Evolutionary conservation across 257 asterid genomes (phyloP), one percentile per base, ranked within the genome.

Genomic region (Nicotiana benthamiana): DNA sequence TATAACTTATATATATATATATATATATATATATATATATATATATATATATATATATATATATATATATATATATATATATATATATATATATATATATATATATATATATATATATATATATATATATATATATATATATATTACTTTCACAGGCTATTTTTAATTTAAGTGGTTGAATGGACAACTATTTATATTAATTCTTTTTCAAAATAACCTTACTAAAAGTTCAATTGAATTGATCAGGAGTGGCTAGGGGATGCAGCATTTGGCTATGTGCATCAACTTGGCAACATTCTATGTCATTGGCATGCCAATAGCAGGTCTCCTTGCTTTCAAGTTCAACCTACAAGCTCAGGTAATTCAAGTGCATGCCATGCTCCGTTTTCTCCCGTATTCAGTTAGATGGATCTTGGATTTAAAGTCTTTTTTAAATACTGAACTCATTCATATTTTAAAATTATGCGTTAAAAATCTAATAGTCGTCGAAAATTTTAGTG

Each of bases 171-270:
- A 8, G 0, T 0, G 11, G 46, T 40, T 40, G 46, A 0, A 11
- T 7, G 46, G 0, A 9, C 3, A 11, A 0, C 10, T 40, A 1
- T 40, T 40, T 40, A 2, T 1, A 3, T 40, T 7, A 40, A 6
- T 13, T 5, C 3, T 10, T 57, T 5, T 30, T 12, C 17, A 54
- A 30, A 51, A 26, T 54, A 8, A 9, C 6, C 7, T 54, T 12
- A 5, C 18, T 24, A 28, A 24, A 5, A 34, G 75, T 34, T 16
- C 4, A 2, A 40, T 28, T n/a, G n/a, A n/a, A n/a, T n/a, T n/a
- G n/a, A 82, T n/a, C 79, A 94, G 98, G 97, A 81, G 97, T 90
- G 56, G 91, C 90, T 0, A 88, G 98, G 85, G 97, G 97, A 8
- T 89, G 95, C 97, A 92, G 87, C 91, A 89, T 83, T 83, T 88